phyloP scores from a whole-genome alignment of 495 filamentous ascomycete genomes.

The Trichoderma reesei region DNA sequence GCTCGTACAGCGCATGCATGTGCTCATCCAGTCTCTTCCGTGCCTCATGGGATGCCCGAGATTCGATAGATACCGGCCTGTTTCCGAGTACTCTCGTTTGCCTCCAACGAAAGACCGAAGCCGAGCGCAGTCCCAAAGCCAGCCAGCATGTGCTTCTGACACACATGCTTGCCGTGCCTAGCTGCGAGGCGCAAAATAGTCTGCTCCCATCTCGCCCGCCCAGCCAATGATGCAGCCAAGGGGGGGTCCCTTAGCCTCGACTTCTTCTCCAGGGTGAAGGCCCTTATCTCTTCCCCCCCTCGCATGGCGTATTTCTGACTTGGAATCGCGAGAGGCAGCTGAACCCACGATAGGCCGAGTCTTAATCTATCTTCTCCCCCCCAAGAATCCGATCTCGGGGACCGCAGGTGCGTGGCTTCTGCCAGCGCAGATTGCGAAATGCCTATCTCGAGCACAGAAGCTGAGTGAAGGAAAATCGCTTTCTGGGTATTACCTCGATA shows the following conservation, averaged over 20 bases:
- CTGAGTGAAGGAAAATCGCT: background rate
- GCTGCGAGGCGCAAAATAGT: slow-evolving; percentile 9
- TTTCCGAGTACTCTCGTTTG: too few species aligned
- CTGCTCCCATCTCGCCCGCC: background rate
- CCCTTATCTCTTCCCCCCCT: background rate
- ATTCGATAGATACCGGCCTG: too few species aligned
- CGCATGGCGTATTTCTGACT: slow-evolving; percentile 7
- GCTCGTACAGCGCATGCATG: too few species aligned
- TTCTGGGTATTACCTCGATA: background rate
- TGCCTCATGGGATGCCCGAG: too few species aligned
- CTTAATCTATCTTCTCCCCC: background rate
- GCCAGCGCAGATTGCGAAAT: too few species aligned
- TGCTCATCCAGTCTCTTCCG: too few species aligned
- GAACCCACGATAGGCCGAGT: background rate
- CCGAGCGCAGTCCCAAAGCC: too few species aligned
- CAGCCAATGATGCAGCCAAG: slow-evolving; percentile 5
- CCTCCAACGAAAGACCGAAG: background rate
- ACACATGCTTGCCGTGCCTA: background rate
- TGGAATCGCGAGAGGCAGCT: background rate
- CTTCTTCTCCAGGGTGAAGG: background rate
- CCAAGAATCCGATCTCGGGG: background rate
- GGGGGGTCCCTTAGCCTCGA: background rate
- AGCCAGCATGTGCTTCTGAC: background rate
- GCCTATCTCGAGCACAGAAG: too few species aligned
- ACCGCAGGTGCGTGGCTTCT: background rate